Percentiles rank a stretch among this genome's conserved stretches.
These are phyloP conservation scores for Hymenoscyphus repandus DNA, from an alignment of 2,329 filamentous ascomycete species.

Conservation along the genomic window DNA sequence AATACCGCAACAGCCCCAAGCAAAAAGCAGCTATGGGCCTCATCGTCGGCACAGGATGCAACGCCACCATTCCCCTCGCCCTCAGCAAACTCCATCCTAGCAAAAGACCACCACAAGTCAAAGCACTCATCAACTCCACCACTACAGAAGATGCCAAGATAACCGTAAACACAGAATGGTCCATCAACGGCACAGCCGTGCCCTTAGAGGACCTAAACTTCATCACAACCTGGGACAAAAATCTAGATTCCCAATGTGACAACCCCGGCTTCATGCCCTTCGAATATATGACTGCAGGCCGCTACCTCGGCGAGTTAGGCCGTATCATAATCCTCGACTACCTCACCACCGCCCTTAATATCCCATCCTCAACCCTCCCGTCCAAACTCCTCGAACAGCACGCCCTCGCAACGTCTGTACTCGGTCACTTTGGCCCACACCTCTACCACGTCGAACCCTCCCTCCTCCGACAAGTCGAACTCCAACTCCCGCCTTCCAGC, in stretches of 20 bases:
- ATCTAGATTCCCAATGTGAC: conserved; percentile 62
- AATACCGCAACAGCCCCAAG: conserved; percentile 53
- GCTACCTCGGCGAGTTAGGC: conserved; percentile 86
- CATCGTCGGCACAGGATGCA: conserved; percentile 77
- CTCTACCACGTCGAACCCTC: conserved; percentile 29
- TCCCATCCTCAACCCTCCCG: conserved; percentile 17
- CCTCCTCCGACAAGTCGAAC: conserved; percentile 43
- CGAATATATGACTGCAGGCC: conserved; percentile 94
- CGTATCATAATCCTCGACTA: conserved; percentile 76
- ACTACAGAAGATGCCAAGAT: conserved; percentile 53
- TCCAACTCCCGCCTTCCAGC: conserved; percentile 48
- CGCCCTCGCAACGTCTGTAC: conserved; percentile 62
- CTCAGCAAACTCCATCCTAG: conserved; percentile 55
- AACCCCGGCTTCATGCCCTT: conserved; percentile 86
- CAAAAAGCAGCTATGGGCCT: conserved; percentile 72
- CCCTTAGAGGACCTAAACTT: conserved; percentile 59
- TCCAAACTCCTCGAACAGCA: conserved; percentile 14
- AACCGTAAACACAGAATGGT: conserved; percentile 80
- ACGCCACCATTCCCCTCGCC: conserved; percentile 71
- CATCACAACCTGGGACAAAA: conserved; percentile 65
- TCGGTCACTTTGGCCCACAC: conserved; percentile 63
- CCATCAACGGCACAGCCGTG: conserved; percentile 67
- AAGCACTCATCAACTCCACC: conserved; percentile 41
- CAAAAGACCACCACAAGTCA: conserved; percentile 51
- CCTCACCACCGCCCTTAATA: conserved; percentile 51